phyloP scores from a whole-genome alignment of 2,329 filamentous ascomycete species.

The Grosmannia huntii region DNA sequence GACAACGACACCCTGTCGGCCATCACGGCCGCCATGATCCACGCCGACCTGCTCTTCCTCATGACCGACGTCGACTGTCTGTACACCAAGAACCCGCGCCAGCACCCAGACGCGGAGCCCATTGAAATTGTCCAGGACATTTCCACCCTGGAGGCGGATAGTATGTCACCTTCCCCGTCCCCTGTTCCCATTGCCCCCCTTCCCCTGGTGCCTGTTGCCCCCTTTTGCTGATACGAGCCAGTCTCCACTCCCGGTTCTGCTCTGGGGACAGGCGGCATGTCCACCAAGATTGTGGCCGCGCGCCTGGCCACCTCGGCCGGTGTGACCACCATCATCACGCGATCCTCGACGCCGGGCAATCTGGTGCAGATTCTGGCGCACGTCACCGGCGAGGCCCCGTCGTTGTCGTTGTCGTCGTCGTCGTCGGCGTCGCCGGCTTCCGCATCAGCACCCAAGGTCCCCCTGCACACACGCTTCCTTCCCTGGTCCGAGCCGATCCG shows the following conservation, averaged over 20 bases:
- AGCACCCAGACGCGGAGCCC: constrained; percentile 69
- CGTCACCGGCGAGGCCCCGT: constrained; percentile 24
- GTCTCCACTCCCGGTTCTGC: constrained; percentile 82
- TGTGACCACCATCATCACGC: constrained; percentile 90
- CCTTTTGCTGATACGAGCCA: constrained; percentile 16
- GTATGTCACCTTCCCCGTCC: constrained; percentile 23
- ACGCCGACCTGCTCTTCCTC: constrained; percentile 89
- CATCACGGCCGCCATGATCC: constrained; percentile 93
- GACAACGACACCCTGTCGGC: constrained; percentile 97
- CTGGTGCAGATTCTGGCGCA: constrained; percentile 78
- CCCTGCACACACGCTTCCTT: constrained; percentile 86
- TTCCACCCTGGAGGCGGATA: constrained; percentile 65
- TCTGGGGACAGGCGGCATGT: constrained; percentile 91
- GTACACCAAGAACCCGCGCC: constrained; percentile 89
- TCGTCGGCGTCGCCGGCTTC: constrained; percentile 9
- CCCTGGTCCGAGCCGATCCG: constrained; percentile 74
- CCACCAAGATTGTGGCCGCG: constrained; percentile 91
- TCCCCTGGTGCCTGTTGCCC: not conserved
- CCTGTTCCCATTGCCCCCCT: not conserved
- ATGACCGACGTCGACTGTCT: constrained; percentile 99
- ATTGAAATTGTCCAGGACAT: constrained; percentile 94
- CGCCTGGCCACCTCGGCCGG: constrained; percentile 85
- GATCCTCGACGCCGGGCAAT: constrained; percentile 86
- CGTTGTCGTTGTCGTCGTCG: not conserved
- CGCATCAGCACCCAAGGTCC: constrained; percentile 37